A percentile compares a stretch with the other conserved stretches of the same genome.
Conservation (phyloP, 345 rosid species). For the Eucalyptus albens region DNA sequence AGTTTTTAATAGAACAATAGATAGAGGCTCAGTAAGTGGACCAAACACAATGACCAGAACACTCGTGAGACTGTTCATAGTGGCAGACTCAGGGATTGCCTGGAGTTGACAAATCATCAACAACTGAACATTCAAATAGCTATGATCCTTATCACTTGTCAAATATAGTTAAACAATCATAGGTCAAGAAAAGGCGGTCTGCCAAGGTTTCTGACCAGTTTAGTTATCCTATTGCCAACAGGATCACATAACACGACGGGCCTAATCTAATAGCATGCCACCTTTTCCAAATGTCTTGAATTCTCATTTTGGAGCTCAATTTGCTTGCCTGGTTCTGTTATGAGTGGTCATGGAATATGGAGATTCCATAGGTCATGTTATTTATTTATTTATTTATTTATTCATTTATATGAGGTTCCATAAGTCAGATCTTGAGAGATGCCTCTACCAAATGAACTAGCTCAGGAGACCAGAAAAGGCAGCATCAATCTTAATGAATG, state of each 20-base stretch:
- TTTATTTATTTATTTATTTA: neutral
- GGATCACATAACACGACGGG: neutral
- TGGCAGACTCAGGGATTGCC: neutral
- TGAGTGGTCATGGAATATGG: neutral
- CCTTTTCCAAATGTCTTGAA: neutral
- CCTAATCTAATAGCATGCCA: neutral
- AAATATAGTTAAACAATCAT: neutral
- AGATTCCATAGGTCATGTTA: neutral
- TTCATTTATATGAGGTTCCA: neutral
- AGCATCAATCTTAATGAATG: neutral
- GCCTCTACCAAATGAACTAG: neutral
- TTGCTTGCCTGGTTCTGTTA: neutral
- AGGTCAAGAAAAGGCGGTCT: neutral
- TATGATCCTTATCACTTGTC: neutral
- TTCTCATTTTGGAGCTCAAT: neutral
- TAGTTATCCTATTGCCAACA: neutral
- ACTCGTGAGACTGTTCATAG: neutral
- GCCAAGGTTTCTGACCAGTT: neutral
- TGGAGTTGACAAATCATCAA: neutral
- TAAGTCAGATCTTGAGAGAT: neutral
- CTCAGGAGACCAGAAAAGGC: neutral
- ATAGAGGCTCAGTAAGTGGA: neutral
- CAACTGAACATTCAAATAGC: neutral
- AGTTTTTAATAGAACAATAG: neutral
- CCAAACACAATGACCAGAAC: neutral